These are phyloP conservation scores for Volvariella surrecta DNA, from an alignment of 1,284 basidiomycete species.

Conservation along the genomic window DNA sequence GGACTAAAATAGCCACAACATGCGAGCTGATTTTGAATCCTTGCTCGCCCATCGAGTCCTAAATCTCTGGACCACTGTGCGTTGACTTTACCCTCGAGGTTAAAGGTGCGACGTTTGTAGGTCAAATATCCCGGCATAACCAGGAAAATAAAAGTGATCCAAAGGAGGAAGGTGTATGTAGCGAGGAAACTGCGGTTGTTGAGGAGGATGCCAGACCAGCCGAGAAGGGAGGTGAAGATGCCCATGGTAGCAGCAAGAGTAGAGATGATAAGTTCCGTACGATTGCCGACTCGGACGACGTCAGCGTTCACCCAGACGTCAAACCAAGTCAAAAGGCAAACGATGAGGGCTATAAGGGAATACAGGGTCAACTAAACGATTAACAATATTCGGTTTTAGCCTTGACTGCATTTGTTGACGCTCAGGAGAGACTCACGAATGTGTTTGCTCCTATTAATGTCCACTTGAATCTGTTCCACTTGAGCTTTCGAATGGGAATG, in stretches of 20 bases:
- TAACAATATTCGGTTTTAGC: no score
- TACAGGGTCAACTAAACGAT: constrained; percentile 37
- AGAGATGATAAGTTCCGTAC: constrained; percentile 49
- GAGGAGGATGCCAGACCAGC: constrained; percentile 62
- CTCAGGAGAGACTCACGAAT: constrained; percentile 29
- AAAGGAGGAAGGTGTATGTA: constrained; percentile 48
- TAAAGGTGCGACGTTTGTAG: constrained; percentile 52
- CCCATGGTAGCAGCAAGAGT: constrained; percentile 44
- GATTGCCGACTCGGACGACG: constrained; percentile 55
- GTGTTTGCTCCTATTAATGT: constrained; percentile 46
- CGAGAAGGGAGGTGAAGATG: constrained; percentile 49
- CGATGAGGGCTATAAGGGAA: constrained; percentile 43
- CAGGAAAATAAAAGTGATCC: constrained; percentile 51
- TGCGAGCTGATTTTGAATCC: constrained; percentile 50
- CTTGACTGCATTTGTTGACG: no score
- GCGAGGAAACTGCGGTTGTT: constrained; percentile 61
- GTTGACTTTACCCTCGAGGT: constrained; percentile 63
- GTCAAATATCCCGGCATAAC: constrained; percentile 58
- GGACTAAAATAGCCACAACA: constrained; percentile 65
- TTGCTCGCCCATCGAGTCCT: constrained; percentile 37
- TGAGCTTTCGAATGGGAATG: constrained; percentile 25
- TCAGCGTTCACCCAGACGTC: constrained; percentile 53
- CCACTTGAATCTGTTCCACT: constrained; percentile 72
- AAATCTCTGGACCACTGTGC: constrained; percentile 48
- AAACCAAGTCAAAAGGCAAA: constrained; percentile 57